These are phyloP conservation scores for Dothideomycetes sp. DNA, from an alignment of 2,329 filamentous ascomycete species.

Conservation along the genomic window DNA sequence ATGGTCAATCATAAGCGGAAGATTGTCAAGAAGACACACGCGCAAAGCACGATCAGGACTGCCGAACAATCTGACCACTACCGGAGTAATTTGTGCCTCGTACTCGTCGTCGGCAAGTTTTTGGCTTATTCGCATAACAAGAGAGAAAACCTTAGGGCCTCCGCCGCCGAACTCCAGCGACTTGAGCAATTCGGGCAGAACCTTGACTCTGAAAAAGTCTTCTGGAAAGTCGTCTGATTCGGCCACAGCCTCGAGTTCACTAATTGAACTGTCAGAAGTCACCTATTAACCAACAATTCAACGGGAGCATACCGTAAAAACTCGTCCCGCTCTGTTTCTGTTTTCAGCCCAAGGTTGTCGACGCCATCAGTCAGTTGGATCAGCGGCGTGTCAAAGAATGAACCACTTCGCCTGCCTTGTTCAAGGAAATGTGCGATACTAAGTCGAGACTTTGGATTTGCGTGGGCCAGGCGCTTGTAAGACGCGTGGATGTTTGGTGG, in stretches of 20 bases:
- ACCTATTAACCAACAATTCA: neutral
- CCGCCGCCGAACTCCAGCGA: constrained; percentile 98
- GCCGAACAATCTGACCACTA: constrained; percentile 75
- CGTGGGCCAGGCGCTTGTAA: constrained; percentile 81
- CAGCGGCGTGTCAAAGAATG: constrained; percentile 86
- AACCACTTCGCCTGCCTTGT: constrained; percentile 69
- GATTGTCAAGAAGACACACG: constrained; percentile 79
- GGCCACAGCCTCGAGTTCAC: constrained; percentile 66
- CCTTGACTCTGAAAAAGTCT: constrained; percentile 96
- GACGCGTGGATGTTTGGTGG: constrained; percentile 81
- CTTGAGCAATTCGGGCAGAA: constrained; percentile 90
- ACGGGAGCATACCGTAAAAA: constrained; percentile 56
- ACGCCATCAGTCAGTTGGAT: constrained; percentile 90
- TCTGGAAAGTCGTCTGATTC: constrained; percentile 85
- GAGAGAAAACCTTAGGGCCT: constrained; percentile 77
- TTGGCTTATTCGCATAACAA: constrained; percentile 82
- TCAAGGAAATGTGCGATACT: constrained; percentile 82
- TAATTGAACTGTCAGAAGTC: constrained; percentile 21
- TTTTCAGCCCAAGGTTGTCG: constrained; percentile 85
- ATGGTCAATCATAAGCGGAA: constrained; percentile 85
- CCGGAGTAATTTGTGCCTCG: constrained; percentile 71
- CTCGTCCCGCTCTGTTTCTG: constrained; percentile 69
- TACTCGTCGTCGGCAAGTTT: constrained; percentile 89
- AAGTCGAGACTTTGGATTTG: constrained; percentile 79
- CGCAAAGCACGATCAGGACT: constrained; percentile 88